Base-by-base conservation (phyloP, 108 stramenopile genomes). In the Cyclotella atomus region DNA sequence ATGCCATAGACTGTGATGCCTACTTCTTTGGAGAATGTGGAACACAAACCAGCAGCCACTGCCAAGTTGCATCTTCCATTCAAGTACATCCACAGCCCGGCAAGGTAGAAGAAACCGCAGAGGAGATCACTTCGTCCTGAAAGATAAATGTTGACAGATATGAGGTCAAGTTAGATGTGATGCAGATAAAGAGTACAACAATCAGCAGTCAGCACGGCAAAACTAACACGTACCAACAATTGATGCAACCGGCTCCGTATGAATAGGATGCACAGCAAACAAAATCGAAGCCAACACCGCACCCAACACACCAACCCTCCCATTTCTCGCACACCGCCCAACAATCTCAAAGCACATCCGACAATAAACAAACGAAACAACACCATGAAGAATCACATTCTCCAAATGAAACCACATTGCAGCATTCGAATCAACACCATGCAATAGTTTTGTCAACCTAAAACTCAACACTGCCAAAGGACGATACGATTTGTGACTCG, bases 101-200 rank as follows among this genome's bases (percentile, higher is more conserved):
- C 19, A 9, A 62, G 10, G 21, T 32, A 62, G 35, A 62, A 62
- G 36, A 35, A 38, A 15, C 35, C 60, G 20, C 60, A 62, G 5
- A 62, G 60, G 35, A 62, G 36, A 41, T 62, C 60, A 62, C 60
- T 62, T 9, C 60, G 60, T 8, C 60, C 60, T 62, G 16, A 9
- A 30, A 21, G n/a, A n/a, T n/a, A n/a, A n/a, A n/a, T n/a, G n/a
- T n/a, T n/a, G n/a, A 28, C 19, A 28, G 29, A 28, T 28, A 27
- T 57, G 55, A 30, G 55, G 55, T 57, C 55, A 28, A 27, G n/a
- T n/a, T n/a, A n/a, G n/a, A n/a, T n/a, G n/a, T n/a, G n/a, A n/a
- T n/a, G n/a, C n/a, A n/a, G n/a, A n/a, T n/a, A n/a, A n/a, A n/a
- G n/a, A n/a, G n/a, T n/a, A n/a, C n/a, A n/a, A n/a, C n/a, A n/a